Percentiles rank a stretch among this genome's conserved stretches.
Conservation (phyloP, 495 filamentous ascomycete species). For the Arthonia radiata region DNA sequence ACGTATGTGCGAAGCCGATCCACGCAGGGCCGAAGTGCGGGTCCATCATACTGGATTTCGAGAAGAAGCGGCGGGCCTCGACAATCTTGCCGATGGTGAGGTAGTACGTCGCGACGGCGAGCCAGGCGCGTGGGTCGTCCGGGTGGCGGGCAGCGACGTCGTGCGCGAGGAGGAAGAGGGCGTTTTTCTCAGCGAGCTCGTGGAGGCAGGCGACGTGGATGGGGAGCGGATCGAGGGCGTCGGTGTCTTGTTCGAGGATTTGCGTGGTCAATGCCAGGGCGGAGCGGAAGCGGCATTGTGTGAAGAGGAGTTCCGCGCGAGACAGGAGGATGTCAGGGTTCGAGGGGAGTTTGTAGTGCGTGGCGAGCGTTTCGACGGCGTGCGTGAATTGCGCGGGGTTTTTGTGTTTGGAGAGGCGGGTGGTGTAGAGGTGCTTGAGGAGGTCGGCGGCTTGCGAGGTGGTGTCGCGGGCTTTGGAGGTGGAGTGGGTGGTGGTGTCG, state of each 20-base stretch:
- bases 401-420: conserved; percentile 84
- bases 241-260: conserved; percentile 55
- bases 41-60: conserved; percentile 89
- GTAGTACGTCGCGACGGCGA: conserved; percentile 91
- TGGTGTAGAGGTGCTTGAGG: conserved; percentile 90
- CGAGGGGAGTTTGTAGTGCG: conserved; percentile 65
- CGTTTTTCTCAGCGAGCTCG: conserved; percentile 64
- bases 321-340: conserved; percentile 87
- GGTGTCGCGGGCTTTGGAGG: conserved; percentile 28
- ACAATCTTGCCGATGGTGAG: conserved; percentile 69
- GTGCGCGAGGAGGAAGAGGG: conserved; percentile 81
- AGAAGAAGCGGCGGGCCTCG: conserved; percentile 86
- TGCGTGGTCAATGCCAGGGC: conserved; percentile 62
- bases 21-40: conserved; percentile 93
- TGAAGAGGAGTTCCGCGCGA: conserved; percentile 78
- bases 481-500: conserved; percentile 40
- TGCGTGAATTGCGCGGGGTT: conserved; percentile 58
- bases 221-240: conserved; percentile 74
- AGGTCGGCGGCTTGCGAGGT: conserved; percentile 67
- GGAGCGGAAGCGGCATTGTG: conserved; percentile 77
- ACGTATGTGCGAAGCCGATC: conserved; percentile 98
- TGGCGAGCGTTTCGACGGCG: conserved; percentile 76
- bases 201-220: conserved; percentile 81
- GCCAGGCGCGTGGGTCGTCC: conserved; percentile 69
- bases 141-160: conserved; percentile 82